Percentiles rank a stretch among this genome's conserved stretches.
Conservation (phyloP, 108 stramenopile species). For the Asterionellopsis glacialis region DNA sequence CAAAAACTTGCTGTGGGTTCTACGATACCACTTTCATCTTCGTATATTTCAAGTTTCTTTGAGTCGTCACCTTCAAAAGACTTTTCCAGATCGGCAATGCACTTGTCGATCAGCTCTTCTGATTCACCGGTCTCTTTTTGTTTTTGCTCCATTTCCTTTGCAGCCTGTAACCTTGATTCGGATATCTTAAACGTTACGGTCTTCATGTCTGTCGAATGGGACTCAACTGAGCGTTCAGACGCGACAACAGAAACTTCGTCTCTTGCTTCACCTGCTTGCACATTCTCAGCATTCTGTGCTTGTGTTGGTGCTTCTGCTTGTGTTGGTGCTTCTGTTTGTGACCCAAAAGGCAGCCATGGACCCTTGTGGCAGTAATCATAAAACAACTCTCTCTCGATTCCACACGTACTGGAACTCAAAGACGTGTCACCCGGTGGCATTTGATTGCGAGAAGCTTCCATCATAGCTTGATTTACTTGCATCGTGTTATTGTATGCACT, state of each 20-base stretch:
- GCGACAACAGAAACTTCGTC: conserved; percentile 11
- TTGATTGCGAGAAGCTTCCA: neutral
- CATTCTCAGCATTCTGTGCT: neutral
- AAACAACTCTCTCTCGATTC: neutral
- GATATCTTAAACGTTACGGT: conserved; percentile 7
- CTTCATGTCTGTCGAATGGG: conserved; percentile 2
- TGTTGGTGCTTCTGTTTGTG: neutral
- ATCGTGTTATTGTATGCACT: neutral
- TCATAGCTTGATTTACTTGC: neutral
- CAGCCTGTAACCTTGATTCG: conserved; percentile 9
- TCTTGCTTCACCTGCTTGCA: neutral
- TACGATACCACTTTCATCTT: no score
- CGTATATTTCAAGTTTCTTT: no score
- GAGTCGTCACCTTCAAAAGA: no score
- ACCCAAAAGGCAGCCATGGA: neutral
- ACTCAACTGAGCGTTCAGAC: neutral
- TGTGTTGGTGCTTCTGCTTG: neutral
- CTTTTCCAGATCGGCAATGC: conserved; percentile 17
- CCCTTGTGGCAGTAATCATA: no score
- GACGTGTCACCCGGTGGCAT: neutral
- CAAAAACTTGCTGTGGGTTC: no score
- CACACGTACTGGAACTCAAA: neutral
- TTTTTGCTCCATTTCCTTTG: neutral
- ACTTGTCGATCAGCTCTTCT: conserved; percentile 23
- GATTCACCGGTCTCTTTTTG: conserved; percentile 1